Base-by-base conservation (phyloP, 2,329 filamentous ascomycete species). In the Fusarium sp. region DNA sequence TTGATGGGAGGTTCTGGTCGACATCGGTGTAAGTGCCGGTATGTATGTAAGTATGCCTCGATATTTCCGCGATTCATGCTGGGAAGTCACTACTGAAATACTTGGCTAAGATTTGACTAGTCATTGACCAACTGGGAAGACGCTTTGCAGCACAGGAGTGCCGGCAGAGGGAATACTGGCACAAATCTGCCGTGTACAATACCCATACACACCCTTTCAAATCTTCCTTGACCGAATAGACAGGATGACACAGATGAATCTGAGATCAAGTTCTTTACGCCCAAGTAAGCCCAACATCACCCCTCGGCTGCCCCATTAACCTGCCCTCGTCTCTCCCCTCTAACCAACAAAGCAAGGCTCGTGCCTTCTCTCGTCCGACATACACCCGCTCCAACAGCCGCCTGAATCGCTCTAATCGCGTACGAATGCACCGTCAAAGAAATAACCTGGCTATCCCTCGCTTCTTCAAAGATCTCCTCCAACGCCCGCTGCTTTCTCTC, bases 291-390 rank as follows among this genome's bases (percentile, higher is more conserved):
- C 37, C 17, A 52, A 65, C 4, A 58, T 61, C 14, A 12, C 4
- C 69, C 68, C 6, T 35, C 45, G 1, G 35, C 33, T 30, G 30
- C 6, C 6, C 40, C 30, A 12, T 54, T 20, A 7, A 52, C 32
- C 15, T 12, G 9, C 9, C 45, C 43, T 6, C 30, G 66, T 59
- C 57, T 79, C 67, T 81, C 77, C 1, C 79, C 88, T 76, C 86
- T 88, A 15, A 92, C 86, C 2, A 92, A 79, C 8, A 91, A 80
- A 0, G 89, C 90, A 33, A 91, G 85, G 17, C 89, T 86, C 7
- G 87, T 82, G 73, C 66, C 90, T 86, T 73, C 90, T 86, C 71
- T 82, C 75, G 74, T 90, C 80, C 64, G 79, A 76, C 80, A 90
- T 86, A 63, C 78, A 65, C 47, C 81, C 79, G 77, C 88, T 80